Base-by-base conservation (phyloP, 2,329 filamentous ascomycete species). In the Bimuria novae-zelandiae region DNA sequence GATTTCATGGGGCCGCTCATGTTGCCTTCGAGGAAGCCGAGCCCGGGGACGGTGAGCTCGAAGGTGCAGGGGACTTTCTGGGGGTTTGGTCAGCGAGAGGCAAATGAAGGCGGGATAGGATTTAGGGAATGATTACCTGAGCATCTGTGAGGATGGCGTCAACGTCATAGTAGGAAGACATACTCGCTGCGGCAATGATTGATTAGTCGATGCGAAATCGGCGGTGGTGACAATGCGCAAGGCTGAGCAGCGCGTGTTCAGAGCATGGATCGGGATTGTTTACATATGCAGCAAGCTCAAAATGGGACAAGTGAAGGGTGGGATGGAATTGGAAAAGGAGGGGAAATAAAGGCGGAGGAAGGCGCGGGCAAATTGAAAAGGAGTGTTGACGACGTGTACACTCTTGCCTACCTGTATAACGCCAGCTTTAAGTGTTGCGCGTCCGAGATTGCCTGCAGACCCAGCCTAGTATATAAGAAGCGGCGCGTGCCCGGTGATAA, bases 51-150 rank as follows among this genome's bases (percentile, higher is more conserved):
- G 54, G 93, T 89, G 68, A 97, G 84, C 69, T 96, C 89, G 76
- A 97, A 97, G 46, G 89, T 95, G 79, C 92, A 96, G 35, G 94
- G 93, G 27, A 97, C 85, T 89, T 97, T 97, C 87, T 96, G 63
- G 16, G 35, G 14, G 22, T 29, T 49, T 25, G 19, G 57, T 54
- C 45, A 59, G 56, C 35, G 37, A 22, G 4, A 10, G 19, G 39
- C 12, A 51, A 22, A 17, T 17, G 33, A 29, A 21, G 41, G 17
- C 35, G 37, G 19, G 37, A 29, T 7, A 3, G 12, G 23, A 23
- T 17, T 27, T 21, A 12, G 14, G 11, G 37, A 22, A 30, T 36
- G 16, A 45, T 53, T 79, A 88, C 88, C 78, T 92, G 90, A 44
- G 89, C 86, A 72, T 94, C 90, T 8, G 90, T 94, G 39, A 94